phyloP scores from a whole-genome alignment of 192 early-diverging fungal species.

The Rhizoclosmatium globosum region DNA sequence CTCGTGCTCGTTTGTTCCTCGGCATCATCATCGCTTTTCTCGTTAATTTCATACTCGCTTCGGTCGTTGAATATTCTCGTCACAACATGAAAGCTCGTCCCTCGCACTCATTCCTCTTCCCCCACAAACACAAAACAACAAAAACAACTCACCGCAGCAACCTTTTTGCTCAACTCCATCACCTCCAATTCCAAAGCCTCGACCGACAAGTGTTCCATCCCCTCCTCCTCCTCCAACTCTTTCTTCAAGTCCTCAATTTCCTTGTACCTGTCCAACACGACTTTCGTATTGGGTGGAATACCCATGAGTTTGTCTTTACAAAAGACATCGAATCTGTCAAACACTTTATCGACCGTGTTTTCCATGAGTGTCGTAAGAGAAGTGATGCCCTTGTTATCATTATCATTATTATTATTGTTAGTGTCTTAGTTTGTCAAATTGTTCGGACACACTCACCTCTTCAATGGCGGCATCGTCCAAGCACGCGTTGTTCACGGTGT shows the following conservation, averaged over 20 bases:
- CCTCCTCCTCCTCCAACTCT: constrained; percentile 27
- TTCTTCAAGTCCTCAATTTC: constrained; percentile 11
- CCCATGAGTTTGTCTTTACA: constrained; percentile 77
- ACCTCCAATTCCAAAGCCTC: constrained; percentile 36
- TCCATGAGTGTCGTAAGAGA: constrained; percentile 81
- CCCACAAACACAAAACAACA: not conserved
- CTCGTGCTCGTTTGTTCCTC: not conserved
- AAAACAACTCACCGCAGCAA: constrained; percentile 16
- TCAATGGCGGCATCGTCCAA: not conserved
- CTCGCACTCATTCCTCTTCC: too few species aligned
- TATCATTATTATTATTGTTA: not conserved
- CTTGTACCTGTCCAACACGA: constrained; percentile 40
- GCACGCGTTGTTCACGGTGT: too few species aligned
- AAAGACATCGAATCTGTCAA: constrained; percentile 86
- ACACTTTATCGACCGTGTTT: constrained; percentile 79
- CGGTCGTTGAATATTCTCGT: not conserved
- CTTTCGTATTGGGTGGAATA: constrained; percentile 63
- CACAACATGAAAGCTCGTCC: not conserved
- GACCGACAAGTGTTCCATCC: constrained; percentile 22
- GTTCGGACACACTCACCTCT: not conserved
- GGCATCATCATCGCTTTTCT: not conserved
- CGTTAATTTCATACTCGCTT: not conserved
- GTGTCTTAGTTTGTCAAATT: not conserved
- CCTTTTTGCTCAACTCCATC: constrained; percentile 26
- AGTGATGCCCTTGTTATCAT: constrained; percentile 64